These are phyloP conservation scores for Monosporozyma servazzii DNA, from an alignment of 805 yeast genomes.

Conservation along the genomic window DNA sequence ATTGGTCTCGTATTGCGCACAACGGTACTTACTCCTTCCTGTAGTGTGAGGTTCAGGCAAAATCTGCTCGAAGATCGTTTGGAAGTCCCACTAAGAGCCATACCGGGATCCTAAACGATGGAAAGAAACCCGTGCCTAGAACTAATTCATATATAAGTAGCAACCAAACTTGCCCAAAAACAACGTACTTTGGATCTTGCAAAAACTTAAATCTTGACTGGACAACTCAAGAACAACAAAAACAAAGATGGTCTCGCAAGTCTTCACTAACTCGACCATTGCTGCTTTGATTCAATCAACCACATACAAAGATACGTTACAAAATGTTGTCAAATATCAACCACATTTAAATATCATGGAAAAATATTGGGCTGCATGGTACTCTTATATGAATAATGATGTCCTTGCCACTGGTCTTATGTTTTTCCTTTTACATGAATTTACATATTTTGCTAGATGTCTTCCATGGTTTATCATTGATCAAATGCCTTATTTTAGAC, in stretches of 20 bases:
- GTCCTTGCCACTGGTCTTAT: constrained; percentile 84
- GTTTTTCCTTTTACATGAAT: constrained; percentile 75
- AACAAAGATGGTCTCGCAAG: constrained; percentile 19
- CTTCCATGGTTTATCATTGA: constrained; percentile 90
- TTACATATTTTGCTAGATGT: constrained; percentile 85
- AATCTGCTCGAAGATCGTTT: no score
- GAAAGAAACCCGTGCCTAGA: no score
- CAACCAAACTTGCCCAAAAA: no score
- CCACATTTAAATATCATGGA: constrained; percentile 48
- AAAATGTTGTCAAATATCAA: constrained; percentile 32
- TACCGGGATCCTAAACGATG: no score
- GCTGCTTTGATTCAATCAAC: constrained; percentile 20
- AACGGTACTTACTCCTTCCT: no score
- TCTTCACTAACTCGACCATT: constrained; percentile 28
- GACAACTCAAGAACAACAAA: neutral
- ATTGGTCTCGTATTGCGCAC: no score
- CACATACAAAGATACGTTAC: constrained; percentile 29
- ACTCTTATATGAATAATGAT: constrained; percentile 77
- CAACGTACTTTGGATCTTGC: no score
- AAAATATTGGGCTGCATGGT: constrained; percentile 82
- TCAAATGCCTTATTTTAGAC: constrained; percentile 72
- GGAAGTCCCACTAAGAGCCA: no score
- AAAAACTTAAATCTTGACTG: neutral
- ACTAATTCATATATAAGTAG: no score
- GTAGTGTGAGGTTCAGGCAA: no score